Evolutionary conservation across 441 rosid genomes (phyloP), one percentile per base, ranked within the genome.

Genomic region (Raphanus hybrid): DNA sequence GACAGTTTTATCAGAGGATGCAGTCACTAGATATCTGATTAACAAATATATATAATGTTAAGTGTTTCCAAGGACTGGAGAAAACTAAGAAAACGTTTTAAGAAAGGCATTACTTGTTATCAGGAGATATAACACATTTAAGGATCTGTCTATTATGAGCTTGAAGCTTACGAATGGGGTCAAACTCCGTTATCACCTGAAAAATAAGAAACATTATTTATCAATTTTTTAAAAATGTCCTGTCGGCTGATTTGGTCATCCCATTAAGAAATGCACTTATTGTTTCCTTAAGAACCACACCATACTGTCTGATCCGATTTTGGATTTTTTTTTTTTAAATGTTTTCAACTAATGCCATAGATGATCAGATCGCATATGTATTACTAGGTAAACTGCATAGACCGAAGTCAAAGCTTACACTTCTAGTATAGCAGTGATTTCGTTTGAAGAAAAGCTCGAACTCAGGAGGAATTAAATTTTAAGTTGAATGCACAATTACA

Each of bases 111-210:
- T 78, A 87, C 97, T 94, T 88, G 75, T 84, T 89, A 64, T 88
- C 94, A 0, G 97, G 99, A 48, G 98, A 91, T 23, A 95, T 88
- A 60, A 90, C 88, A 83, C 97, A 92, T 83, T 95, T 92, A 66
- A 95, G 97, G 80, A 95, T 91, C 86, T 85, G 86, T 55, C 83
- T 89, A 80, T 87, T 29, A 73, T 95, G 99, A 59, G 97, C 98
- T 84, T 89, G 96, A 59, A 95, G 88, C 85, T 91, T 90, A 85
- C 88, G 97, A 78, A 89, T 91, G 11, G 99, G 98, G 86, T 93
- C 94, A 81, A 89, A 93, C 85, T 87, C 88, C 45, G 91, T 89
- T 96, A 84, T 91, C 3, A 93, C 88, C 97, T 95, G 86, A 74
- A 69, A 75, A 74, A 52, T 16, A 34, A 68, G 16, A 50, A 16